A percentile compares a stretch with the other conserved stretches of the same genome.
Evolutionary conservation across 2,329 filamentous ascomycete species (phyloP).

Genomic region (Mycosphaerelloides madeirae): DNA sequence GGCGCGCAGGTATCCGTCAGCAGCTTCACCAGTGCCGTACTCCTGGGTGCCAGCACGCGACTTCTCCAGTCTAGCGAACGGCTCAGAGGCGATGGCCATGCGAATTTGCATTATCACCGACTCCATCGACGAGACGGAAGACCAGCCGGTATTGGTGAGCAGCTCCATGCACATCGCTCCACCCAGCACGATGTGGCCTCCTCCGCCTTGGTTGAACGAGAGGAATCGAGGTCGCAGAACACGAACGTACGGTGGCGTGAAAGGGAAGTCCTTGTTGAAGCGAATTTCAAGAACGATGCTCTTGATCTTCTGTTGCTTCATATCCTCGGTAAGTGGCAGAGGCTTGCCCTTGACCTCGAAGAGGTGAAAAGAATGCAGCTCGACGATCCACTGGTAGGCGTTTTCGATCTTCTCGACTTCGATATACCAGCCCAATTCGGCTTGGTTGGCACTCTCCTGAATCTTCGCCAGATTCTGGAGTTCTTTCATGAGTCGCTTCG

Average conservation of each 20-base stretch:
- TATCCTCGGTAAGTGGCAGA: constrained; percentile 69
- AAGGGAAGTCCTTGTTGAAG: constrained; percentile 71
- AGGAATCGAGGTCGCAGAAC: constrained; percentile 77
- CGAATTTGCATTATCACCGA: constrained; percentile 76
- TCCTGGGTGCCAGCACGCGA: constrained; percentile 10
- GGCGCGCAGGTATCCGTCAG: constrained; percentile 67
- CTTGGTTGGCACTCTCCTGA: constrained; percentile 57
- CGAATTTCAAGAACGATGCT: constrained; percentile 78
- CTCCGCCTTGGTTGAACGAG: constrained; percentile 66
- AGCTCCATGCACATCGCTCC: constrained; percentile 75
- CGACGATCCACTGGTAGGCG: constrained; percentile 86
- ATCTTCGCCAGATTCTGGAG: constrained; percentile 59
- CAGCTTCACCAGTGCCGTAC: constrained; percentile 66
- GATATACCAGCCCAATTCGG: constrained; percentile 79
- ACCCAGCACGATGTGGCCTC: constrained; percentile 78
- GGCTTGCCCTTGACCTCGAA: constrained; percentile 24
- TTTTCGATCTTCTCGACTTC: constrained; percentile 63
- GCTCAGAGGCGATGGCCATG: constrained; percentile 67
- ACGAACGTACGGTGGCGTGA: constrained; percentile 77
- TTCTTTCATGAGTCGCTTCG: constrained; percentile 60
- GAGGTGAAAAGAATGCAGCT: constrained; percentile 70
- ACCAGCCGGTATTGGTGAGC: constrained; percentile 80
- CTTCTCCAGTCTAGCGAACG: constrained; percentile 64
- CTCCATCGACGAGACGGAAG: constrained; percentile 66
- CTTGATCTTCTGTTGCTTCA: constrained; percentile 56